Evolutionary conservation across 352 stramenopile species (phyloP), one percentile per base, ranked within the genome.

Genomic region (Pseudoperonospora humuli): DNA sequence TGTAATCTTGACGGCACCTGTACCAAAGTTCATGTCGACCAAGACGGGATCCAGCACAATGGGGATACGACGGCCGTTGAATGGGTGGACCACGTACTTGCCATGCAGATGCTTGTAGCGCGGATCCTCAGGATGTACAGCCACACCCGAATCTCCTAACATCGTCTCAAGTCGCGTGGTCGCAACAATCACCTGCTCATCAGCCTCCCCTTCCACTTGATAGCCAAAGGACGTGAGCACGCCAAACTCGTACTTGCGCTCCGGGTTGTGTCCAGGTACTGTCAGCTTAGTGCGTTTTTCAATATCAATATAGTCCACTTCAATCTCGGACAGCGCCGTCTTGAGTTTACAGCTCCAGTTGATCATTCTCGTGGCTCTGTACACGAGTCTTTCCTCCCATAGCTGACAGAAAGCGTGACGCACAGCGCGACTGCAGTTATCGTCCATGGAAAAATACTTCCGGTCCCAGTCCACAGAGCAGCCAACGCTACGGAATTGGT

Each of bases 341-440:
- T 99, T 98, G 15, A 99, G 79, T 21, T 96, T 95, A 67, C 93
- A 98, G 62, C 90, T 98, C 97, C 96, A 99, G 81, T 99, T 99
- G 63, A 98, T 97, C 63, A 99, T 91, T 37, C 97, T 84, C 29
- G 91, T 98, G 14, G 95, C 95, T 20, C 96, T 70, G 71, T 99
- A 99, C 46, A 99, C 91, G 11, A 99, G 78, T 37, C 96, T 96
- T 55, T 90, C 69, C 45, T 94, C 79, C 68, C 73, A 92, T 7
- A 95, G 48, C 41, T 85, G 78, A 59, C 95, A 96, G 67, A 99
- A 99, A 11, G 96, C 93, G 62, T 99, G 95, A 48, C 93, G 83
- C 25, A 99, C 96, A 5, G 96, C 96, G 36, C 82, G 87, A 53
- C 80, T 97, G 50, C 97, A 96, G 51, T 97, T 98, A 32, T 97